Base-by-base conservation (phyloP, 441 rosid genomes). In the Adansonia gregorii region DNA sequence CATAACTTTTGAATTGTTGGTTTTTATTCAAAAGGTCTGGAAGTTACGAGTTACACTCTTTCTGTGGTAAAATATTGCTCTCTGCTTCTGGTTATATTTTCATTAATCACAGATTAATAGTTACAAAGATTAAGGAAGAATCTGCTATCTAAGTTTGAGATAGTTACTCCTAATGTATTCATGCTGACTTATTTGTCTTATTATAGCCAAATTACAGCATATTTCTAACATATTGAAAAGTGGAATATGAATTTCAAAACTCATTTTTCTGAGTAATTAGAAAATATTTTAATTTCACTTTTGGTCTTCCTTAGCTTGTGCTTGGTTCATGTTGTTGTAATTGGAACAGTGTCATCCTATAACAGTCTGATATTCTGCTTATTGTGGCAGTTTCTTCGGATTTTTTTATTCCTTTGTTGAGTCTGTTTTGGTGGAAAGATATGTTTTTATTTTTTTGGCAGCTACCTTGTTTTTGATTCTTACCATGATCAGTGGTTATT, bases 281-380 rank as follows among this genome's bases (percentile, higher is more conserved):
- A 56, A 54, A 11, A 2, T 2, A 19, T 39, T 56, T 56, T 11
- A 56, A 56, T 73, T 73, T 8, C 12, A 41, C 66, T 73, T 72
- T 11, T 73, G 12, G 11, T 73, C 52, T 19, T 73, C 45, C 20
- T 56, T 73, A 41, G 7, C 39, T 6, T 20, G 3, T 8, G 9
- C 19, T 41, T 56, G 66, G 65, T 20, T 73, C 46, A 24, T 51
- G 60, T 39, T 55, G 51, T 55, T 73, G 54, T 72, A 72, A 72
- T 22, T 54, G 27, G 75, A 72, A 10, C 10, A 20, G 41, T 17
- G 71, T 52, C 15, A 20, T 46, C 63, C 41, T 19, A 35, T 51
- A 65, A 19, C 31, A 49, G 72, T 54, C n/a, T 75, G 10, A 6
- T 39, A 52, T 49, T 75, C 60, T 19, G 45, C 61, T 75, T 56